phyloP scores from a whole-genome alignment of 164 flowering plant species.

The Vitis rotundifolia region DNA sequence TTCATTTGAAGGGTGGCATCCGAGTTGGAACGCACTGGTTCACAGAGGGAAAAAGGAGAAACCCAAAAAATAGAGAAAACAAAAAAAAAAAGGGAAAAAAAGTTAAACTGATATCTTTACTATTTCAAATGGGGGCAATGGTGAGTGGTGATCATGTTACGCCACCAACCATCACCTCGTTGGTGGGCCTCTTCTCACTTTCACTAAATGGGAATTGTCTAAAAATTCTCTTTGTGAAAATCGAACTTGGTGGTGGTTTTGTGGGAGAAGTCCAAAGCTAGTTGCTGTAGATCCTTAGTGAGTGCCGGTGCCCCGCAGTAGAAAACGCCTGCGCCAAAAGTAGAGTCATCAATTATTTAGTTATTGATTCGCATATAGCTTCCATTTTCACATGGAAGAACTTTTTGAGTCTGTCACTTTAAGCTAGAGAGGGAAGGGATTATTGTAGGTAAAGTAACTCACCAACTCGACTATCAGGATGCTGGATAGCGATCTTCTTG shows the following conservation, averaged over 20 bases:
- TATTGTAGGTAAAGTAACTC: conserved; percentile 12
- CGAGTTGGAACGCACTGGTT: too few species aligned
- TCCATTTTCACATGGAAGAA: too few species aligned
- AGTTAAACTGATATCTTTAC: too few species aligned
- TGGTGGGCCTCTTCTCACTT: too few species aligned
- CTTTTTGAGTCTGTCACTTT: too few species aligned
- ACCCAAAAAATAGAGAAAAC: too few species aligned
- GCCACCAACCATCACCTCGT: background rate
- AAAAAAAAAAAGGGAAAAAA: too few species aligned
- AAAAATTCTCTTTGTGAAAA: conserved; percentile 49
- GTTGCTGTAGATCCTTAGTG: conserved; percentile 31
- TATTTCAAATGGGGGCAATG: too few species aligned
- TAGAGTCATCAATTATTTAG: background rate
- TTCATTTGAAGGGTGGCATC: too few species aligned
- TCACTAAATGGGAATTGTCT: background rate
- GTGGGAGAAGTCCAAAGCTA: conserved; percentile 40
- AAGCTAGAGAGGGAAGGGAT: too few species aligned
- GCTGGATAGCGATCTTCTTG: conserved; percentile 51
- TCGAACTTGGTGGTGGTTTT: conserved; percentile 44
- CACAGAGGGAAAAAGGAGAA: too few species aligned
- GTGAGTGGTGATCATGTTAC: background rate
- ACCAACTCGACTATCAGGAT: conserved; percentile 45
- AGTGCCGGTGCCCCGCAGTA: conserved; percentile 51
- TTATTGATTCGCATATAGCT: too few species aligned
- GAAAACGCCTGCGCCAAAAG: conserved; percentile 38